Base-by-base conservation (phyloP, 1,284 basidiomycete species). In the Pseudozyma pruni region DNA sequence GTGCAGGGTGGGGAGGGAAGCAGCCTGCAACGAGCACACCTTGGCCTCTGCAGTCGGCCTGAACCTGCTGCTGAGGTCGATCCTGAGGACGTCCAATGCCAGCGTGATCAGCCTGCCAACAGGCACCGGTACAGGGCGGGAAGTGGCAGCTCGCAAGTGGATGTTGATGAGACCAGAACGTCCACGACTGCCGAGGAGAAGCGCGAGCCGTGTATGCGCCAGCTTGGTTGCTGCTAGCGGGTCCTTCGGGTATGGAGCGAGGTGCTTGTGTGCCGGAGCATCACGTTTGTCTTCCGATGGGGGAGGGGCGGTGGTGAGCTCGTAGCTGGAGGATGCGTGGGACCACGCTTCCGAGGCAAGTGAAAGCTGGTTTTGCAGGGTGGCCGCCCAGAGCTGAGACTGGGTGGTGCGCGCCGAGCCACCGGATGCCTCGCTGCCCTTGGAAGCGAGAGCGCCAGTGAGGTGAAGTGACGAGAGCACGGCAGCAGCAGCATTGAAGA, bases 121-220 rank as follows among this genome's bases (percentile, higher is more conserved):
- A 0, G 93, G 91, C 2, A 94, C 79, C 40, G 87, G 86, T 1
- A 94, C 89, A 8, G 91, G 88, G 16, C 91, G 87, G 38, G 85
- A 83, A 2, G 86, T 87, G 0, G 86, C 83, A 13, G 87, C 45
- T 8, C 58, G 51, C 2, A 77, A 56, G 20, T 66, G 68, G 14
- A 46, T 34, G 17, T 44, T 49, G 39, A 77, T 57, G 5, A 72
- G 37, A 8, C 70, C 70, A 1, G 56, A 34, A 6, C 57, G 52
- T 3, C 54, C 54, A 17, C 60, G 47, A 6, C 37, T 52, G n/a
- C 70, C 75, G 13, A 74, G 44, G 1, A 77, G 40, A n/a, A 68
- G 34, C 9, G 50, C 47, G 2, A 73, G 39, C 8, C 75, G 51
- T 2, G 35, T 25, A 19, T 67, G 54, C 7, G 67, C 58, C 8